Conservation (phyloP, 225 moss, liverwort and hornwort species). For the Antitrichia curtipendula region DNA sequence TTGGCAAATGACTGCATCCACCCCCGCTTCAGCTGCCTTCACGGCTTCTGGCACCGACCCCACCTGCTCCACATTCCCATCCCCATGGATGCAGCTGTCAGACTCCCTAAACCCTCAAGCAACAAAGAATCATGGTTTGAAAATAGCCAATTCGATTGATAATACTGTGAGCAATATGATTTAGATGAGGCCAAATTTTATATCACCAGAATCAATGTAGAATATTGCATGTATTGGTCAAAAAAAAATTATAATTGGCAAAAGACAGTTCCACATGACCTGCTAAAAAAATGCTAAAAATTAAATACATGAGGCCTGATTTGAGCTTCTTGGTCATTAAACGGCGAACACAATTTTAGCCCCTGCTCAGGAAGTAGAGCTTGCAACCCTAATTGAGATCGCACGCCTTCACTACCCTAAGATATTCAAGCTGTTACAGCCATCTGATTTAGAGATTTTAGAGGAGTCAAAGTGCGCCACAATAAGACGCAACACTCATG, state of each 20-base stretch:
- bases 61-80: slow-evolving; percentile 21
- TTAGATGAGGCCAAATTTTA: neutral
- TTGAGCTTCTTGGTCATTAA: neutral
- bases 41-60: slow-evolving; percentile 25
- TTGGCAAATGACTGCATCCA: slow-evolving; percentile 73
- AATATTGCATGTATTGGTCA: neutral
- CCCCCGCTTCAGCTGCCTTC: slow-evolving; percentile 35
- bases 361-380: neutral
- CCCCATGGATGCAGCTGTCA: neutral
- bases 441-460: neutral
- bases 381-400: neutral
- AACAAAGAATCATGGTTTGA: neutral
- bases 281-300: neutral
- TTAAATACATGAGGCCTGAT: neutral
- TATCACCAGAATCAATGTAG: neutral
- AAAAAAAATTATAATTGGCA: neutral
- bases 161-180: too few relatives aligned
- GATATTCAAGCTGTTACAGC: neutral
- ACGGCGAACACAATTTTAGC: neutral
- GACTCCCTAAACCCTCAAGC: neutral
- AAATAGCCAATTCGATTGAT: neutral
- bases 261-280: neutral
- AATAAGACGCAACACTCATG: neutral
- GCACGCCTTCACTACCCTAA: neutral
- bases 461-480: too few relatives aligned